Base-by-base conservation (phyloP, 352 stramenopile species). In the Globisporangium solare region DNA sequence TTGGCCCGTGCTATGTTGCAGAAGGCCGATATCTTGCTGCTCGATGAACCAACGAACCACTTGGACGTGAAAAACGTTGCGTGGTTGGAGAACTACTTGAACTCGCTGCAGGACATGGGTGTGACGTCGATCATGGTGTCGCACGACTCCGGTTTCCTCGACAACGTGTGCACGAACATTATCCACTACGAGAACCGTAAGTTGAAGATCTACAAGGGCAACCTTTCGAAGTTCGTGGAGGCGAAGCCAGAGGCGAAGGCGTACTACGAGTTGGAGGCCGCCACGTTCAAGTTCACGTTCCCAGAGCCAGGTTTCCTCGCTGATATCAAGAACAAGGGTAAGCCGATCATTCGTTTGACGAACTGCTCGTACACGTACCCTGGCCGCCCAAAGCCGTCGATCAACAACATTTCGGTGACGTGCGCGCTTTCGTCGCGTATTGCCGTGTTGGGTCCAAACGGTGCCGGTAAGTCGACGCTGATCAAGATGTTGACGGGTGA, bases 101-200 rank as follows among this genome's bases (percentile, higher is more conserved):
- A 75, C 60, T 79, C 66, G 46, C 82, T 96, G 56, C 66, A 73
- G 22, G 56, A 63, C 22, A 14, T 51, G 51, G 92, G 97, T 59
- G 76, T 94, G 58, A 99, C 95, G 13, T 83, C 87, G 32, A 83
- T 98, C 46, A 92, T 98, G 47, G 95, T 99, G 48, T 98, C 87
- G 67, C 96, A 99, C 79, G 97, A 99, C 79, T 92, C 96, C 21
- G 86, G 88, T 14, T 99, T 99, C 79, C 73, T 99, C 18, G 98
- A 99, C 82, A 97, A 96, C 64, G 94, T 98, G 13, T 98, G 88
- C 66, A 99, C 97, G 2, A 97, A 99, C 80, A 98, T 98, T 24
- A 96, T 99, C 57, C 91, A 99, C 77, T 98, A 99, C 82, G 92
- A 98, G 68, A 93, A 83, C 65, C 94, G 79, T 49, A 91, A 94